phyloP scores from a whole-genome alignment of 306 rosid species.

The Styphnolobium japonicum region DNA sequence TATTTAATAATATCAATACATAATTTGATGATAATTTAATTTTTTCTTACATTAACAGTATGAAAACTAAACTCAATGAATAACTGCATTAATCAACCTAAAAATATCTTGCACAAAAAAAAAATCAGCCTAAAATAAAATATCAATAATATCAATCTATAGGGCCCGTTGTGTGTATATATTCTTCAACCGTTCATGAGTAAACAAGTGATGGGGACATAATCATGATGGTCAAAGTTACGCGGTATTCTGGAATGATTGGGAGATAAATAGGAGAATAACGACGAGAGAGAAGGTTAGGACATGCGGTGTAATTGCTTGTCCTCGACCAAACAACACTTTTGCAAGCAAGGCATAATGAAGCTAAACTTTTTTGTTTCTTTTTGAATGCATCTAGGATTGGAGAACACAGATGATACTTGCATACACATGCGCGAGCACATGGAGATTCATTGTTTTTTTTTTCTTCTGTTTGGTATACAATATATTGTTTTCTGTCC shows the following conservation, averaged over 20 bases:
- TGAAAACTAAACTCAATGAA: too few relatives aligned
- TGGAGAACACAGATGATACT: slow-evolving; percentile 23
- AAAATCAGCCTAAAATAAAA: too few relatives aligned
- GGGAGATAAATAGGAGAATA: not conserved
- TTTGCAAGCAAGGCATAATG: slow-evolving; percentile 19
- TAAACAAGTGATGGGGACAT: not conserved
- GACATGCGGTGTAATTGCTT: slow-evolving; percentile 20
- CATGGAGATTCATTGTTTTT: slow-evolving; percentile 36
- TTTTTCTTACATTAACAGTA: too few relatives aligned
- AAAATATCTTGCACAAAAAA: too few relatives aligned
- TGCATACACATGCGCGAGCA: slow-evolving; percentile 34
- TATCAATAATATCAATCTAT: not conserved
- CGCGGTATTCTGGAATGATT: slow-evolving; percentile 19
- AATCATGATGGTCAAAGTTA: slow-evolving; percentile 34
- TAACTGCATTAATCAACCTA: too few relatives aligned
- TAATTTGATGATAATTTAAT: too few relatives aligned
- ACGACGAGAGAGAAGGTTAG: slow-evolving; percentile 14
- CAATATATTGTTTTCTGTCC: slow-evolving; percentile 28
- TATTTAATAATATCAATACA: too few relatives aligned
- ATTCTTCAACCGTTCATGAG: not conserved
- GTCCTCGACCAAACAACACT: slow-evolving; percentile 27
- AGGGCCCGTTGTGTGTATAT: not conserved
- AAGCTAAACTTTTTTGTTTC: slow-evolving; percentile 17
- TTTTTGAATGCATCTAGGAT: slow-evolving; percentile 5
- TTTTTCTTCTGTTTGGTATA: too few relatives aligned